Evolutionary conservation across 2,329 filamentous ascomycete species (phyloP), one percentile per base, ranked within the genome.

Genomic region (Alternaria arborescens): DNA sequence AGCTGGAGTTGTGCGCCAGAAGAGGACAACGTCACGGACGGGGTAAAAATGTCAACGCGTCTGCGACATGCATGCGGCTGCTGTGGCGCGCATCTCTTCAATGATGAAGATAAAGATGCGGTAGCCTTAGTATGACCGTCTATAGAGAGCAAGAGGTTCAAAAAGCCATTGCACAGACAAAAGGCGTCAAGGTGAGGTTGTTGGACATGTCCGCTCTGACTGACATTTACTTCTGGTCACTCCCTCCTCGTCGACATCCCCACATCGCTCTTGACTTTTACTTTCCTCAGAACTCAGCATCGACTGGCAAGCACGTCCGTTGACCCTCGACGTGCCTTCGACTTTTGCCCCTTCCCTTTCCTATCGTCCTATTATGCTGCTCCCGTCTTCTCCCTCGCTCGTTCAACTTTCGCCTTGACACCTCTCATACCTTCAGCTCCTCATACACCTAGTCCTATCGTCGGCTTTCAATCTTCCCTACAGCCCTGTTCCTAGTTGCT

Each of bases 391-490:
- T 47, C 1, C 32, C 30, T 46, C 34, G 4, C 30, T 46, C 34
- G 4, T 51, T 30, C 46, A 34, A 14, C n/a, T 42, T 12, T 16
- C 6, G 3, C 5, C 40, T 42, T 32, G 20, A 46, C 36, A 30
- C 7, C 28, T 41, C n/a, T 44, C 12, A 46, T n/a, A 5, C 38
- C 32, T 46, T 47, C 43, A 55, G 32, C 40, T 47, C 36, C 43
- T 46, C 54, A 50, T n/a, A 38, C 24, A 26, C 18, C 32, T 20
- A 38, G 20, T 18, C 40, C 43, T 36, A 60, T 30, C 36, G 4
- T 8, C 32, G 47, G 22, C 42, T 60, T 48, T 46, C 53, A 52
- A 52, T 52, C 47, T 22, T 10, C 46, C 34, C 43, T 52, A 18
- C 44, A 41, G 36, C 38, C 38, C 32, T 52, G 40, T 1, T 38